Evolutionary conservation across 768 basidiomycete genomes (phyloP), one percentile per base, ranked within the genome.

Genomic region (Lactarius indigo): DNA sequence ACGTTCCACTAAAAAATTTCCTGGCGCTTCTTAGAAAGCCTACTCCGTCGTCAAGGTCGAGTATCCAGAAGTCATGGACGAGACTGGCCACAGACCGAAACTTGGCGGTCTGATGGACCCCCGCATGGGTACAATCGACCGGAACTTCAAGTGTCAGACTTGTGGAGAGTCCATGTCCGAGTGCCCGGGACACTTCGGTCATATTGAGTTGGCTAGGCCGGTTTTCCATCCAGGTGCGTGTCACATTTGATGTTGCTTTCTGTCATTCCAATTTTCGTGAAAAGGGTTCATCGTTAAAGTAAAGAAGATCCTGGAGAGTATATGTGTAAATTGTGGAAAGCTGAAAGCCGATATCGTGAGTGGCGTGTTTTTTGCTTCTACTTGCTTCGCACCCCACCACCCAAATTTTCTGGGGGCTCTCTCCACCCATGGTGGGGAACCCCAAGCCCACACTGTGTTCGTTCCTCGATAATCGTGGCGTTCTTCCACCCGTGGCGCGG

Each of bases 91-190:
- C 74, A 91, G 89, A 74, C 92, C 93, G 30, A 98, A 97, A 80
- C 81, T 87, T 30, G 95, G 94, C 57, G 97, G 97, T 56, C 81
- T 99, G 74, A 96, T 96, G 91, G 97, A 99, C 80, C 94, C 96
- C 59, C 87, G 94, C 66, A 94, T 98, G 91, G 97, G 97, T 44
- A 99, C 94, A 33, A 96, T 96, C 73, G 94, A 96, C 82, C 84
- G 94, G 71, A 95, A 96, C 76, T 96, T 96, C 81, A 98, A 98
- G 81, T 99, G 97, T 76, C 95, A 98, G 81, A 98, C 97, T 33
- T 98, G 97, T 77, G 96, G 95, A 71, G 97, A 99, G 84, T 96
- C 96, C n/a, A 98, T 98, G 96, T 90, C 94, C 20, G 97, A 98
- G 76, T 99, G 97, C 80, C 96, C 97, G 31, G 97, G 97, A 59